Evolutionary conservation across 176 grass and related monocot genomes (phyloP), one percentile per base, ranked within the genome.

Genomic region (Panicum miliaceum): DNA sequence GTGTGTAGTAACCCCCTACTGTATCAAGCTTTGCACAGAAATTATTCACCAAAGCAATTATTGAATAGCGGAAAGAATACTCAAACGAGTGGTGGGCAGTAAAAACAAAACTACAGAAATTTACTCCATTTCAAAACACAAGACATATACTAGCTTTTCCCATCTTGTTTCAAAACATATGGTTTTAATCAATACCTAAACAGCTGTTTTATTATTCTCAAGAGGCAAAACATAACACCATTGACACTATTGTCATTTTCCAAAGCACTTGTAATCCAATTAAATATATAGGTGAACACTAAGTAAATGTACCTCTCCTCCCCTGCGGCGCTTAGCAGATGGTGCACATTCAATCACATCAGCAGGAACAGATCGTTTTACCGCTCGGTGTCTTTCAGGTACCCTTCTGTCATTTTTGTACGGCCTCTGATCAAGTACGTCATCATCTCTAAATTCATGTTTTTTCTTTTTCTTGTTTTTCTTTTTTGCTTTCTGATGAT

Each of bases 381-480:
- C 76, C 53, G 88, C 69, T 40, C 81, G 82, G 45, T 93, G 88
- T 59, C 93, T 88, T 79, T 98, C 96, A 83, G 83, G 74, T 60
- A 84, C 88, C 77, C 13, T 98, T 85, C 93, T 95, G 64, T 95
- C 96, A 81, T 98, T 98, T 88, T 46, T 95, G 76, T 95, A 95
- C 12, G 96, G 88, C 63, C 88, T 74, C 69, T 86, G 87, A 61
- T 98, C 96, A 42, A 93, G 89, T 65, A 95, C 62, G 50, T 92
- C 91, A 40, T 94, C 96, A 85, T 98, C 96, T 84, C 84, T 86
- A 34, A 98, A 98, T 89, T 95, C 91, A 59, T 92, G 96, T 73
- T 94, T 98, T 64, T 83, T 93, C 85, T 92, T 98, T 88, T 98
- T 97, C 94, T 97, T 98, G 42, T 81, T 98, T 82, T 93, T 98